Base-by-base conservation (phyloP, 129 eudicot species). In the Flaveria sonorensis region DNA sequence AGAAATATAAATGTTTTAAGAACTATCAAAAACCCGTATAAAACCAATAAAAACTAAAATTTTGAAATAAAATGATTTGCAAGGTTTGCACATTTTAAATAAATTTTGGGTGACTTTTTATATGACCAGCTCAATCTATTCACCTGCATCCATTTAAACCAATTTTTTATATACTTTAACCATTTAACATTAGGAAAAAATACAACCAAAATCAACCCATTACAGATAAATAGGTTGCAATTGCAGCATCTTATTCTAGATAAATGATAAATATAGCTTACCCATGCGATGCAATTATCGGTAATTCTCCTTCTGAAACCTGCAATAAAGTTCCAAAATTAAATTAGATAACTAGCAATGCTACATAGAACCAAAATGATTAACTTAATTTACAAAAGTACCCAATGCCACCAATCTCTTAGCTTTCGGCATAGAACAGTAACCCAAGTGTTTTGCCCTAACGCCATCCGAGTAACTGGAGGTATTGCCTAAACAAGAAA, bases 371-470 rank as follows among this genome's bases (percentile, higher is more conserved):
- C 36, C 13, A 32, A 66, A 75, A 55, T 16, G 15, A 51, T 16
- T 5, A 67, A 28, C 5, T 32, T 19, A 46, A 74, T 43, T 74
- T n/a, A 32, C 13, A 62, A 48, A 64, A 50, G 78, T 94, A 94
- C 99, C 99, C 99, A 91, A 78, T 89, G 96, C 99, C 99, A 94
- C 99, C 99, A 94, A 83, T 94, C 88, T 77, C 92, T 86, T 86
- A 94, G 87, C 84, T 94, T 94, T 85, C 97, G 79, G 84, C 99
- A 94, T 55, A 94, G 81, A 72, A 91, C 97, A 47, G 97, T 94
- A 6, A 94, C 76, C 99, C 99, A 94, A 52, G 99, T 94, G 83
- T 82, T 84, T 42, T 79, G 99, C 48, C 97, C 94, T 70, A 90
- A 88, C 2, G 99, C 96, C 96, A 91, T 88, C 67, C 99, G 85